Percentiles rank a stretch among this genome's conserved stretches.
Conservation (phyloP, 106 monocot species). For the Phalaenopsis equestris region DNA sequence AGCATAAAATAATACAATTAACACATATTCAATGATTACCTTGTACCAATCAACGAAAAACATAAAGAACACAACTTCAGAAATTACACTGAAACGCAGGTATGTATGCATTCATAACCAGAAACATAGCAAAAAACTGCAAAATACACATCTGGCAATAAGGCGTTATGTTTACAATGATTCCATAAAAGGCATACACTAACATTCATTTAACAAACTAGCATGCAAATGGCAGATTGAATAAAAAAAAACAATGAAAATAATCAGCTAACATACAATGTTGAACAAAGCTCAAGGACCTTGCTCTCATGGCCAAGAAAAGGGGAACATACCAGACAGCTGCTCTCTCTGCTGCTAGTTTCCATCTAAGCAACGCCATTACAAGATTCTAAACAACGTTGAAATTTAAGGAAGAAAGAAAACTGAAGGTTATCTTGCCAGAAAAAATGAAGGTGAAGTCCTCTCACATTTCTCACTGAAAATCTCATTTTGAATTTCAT, state of each 20-base stretch:
- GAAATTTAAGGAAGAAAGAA: not conserved
- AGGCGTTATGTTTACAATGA: not conserved
- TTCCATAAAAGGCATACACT: not conserved
- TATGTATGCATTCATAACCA: no score
- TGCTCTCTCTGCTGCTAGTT: constrained; percentile 3
- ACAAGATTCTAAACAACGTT: not conserved
- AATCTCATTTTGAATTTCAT: constrained; percentile 39
- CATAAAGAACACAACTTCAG: not conserved
- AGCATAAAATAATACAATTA: not conserved
- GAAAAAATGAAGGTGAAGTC: constrained; percentile 1
- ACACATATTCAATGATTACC: not conserved
- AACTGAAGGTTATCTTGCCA: not conserved
- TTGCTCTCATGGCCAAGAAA: not conserved
- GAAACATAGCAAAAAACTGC: not conserved
- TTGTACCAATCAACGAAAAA: not conserved
- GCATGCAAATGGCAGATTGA: not conserved
- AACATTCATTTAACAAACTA: not conserved
- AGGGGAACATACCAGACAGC: not conserved
- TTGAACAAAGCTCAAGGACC: not conserved
- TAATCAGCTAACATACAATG: not conserved
- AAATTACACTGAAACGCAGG: no score
- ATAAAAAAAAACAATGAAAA: not conserved
- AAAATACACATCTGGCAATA: not conserved
- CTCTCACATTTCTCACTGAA: constrained; percentile 25
- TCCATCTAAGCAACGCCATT: not conserved